These are phyloP conservation scores for Alternaria incomplexa DNA, from an alignment of 2,329 filamentous ascomycete genomes.

Conservation along the genomic window DNA sequence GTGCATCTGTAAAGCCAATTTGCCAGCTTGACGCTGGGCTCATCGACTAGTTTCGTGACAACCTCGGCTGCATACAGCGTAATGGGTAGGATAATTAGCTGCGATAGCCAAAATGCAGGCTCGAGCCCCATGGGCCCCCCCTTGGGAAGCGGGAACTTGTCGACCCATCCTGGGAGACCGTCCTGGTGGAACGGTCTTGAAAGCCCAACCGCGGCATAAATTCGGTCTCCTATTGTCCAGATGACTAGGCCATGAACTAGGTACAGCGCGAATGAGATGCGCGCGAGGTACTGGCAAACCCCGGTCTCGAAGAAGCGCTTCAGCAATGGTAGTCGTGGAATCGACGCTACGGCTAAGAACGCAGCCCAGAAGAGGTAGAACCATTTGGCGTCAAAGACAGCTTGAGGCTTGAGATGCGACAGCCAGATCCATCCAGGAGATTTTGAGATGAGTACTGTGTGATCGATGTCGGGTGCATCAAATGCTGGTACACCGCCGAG, in stretches of 20 bases:
- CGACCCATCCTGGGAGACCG: conserved; percentile 63
- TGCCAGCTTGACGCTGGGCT: conserved; percentile 61
- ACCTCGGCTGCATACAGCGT: conserved; percentile 43
- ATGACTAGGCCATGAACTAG: conserved; percentile 62
- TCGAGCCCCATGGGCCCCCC: conserved; percentile 64
- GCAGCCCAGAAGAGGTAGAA: conserved; percentile 70
- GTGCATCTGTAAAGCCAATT: conserved; percentile 62
- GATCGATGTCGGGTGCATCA: conserved; percentile 50
- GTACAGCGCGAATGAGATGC: conserved; percentile 65
- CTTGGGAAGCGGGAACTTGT: conserved; percentile 62
- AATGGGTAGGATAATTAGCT: conserved; percentile 56
- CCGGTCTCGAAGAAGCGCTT: conserved; percentile 56
- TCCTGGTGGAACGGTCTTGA: conserved; percentile 55
- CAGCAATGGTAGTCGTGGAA: conserved; percentile 62
- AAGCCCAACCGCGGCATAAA: conserved; percentile 69
- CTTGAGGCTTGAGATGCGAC: conserved; percentile 68
- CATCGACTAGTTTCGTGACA: conserved; percentile 44
- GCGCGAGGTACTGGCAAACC: conserved; percentile 62
- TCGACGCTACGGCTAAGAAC: conserved; percentile 60
- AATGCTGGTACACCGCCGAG: conserved; percentile 66
- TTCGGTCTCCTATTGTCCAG: conserved; percentile 57
- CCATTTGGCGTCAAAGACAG: conserved; percentile 71
- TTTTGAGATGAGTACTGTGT: conserved; percentile 52
- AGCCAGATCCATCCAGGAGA: conserved; percentile 68
- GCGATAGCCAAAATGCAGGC: conserved; percentile 63